Evolutionary conservation across 1,284 basidiomycete genomes (phyloP).

Genomic region (Trichosporon sp.): DNA sequence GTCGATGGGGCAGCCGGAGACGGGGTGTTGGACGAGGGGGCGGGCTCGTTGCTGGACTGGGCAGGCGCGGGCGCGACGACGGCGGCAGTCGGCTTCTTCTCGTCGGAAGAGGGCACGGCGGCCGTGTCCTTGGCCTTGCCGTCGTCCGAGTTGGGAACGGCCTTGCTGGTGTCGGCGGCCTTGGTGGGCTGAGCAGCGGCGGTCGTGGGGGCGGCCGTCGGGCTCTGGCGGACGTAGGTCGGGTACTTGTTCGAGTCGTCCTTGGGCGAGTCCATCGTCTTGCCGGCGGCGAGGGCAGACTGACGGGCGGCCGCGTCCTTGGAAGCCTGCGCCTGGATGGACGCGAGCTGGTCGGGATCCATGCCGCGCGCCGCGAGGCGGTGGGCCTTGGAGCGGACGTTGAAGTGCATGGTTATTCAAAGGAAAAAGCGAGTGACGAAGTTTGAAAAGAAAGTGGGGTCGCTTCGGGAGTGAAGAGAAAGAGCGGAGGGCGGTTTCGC

Average conservation of each 20-base stretch:
- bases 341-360: slow-evolving; percentile 1
- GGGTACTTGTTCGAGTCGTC: not conserved
- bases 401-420: not conserved
- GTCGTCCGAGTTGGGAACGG: not conserved
- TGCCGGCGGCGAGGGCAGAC: not conserved
- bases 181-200: not conserved
- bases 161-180: not conserved
- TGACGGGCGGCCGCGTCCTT: not conserved
- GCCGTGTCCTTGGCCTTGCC: not conserved
- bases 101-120: not conserved
- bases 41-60: not conserved
- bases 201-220: not conserved
- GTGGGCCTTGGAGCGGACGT: slow-evolving; percentile 1
- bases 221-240: not conserved
- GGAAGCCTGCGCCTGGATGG: slow-evolving; percentile 8
- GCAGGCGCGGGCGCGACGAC: not conserved
- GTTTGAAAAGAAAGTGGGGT: slow-evolving; percentile 2
- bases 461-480: not conserved
- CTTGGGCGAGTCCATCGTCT: not conserved
- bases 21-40: not conserved
- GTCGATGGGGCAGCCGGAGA: not conserved
- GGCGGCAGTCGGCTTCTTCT: not conserved
- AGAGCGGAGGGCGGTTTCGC: not conserved
- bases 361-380: slow-evolving; percentile 11
- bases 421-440: not conserved